A percentile compares a stretch with the other conserved stretches of the same genome.
Evolutionary conservation across 2,329 filamentous ascomycete species (phyloP).

Genomic region (Simplicillium sp.): DNA sequence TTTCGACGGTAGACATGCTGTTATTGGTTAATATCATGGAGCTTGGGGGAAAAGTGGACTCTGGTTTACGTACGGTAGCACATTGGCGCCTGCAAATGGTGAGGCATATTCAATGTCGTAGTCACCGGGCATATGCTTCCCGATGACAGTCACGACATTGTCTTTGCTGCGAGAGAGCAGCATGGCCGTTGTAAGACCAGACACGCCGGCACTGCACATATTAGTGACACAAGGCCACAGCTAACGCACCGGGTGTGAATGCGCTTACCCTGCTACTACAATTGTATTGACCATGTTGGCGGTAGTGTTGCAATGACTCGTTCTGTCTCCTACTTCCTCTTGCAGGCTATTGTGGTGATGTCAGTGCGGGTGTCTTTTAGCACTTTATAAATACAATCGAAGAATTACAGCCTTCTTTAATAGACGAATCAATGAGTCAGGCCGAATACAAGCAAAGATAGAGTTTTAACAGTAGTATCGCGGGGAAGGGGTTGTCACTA

Average conservation of each 20-base stretch:
- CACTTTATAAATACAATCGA: too few relatives aligned
- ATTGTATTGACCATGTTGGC: background rate
- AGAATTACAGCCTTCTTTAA: too few relatives aligned
- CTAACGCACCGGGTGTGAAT: too few relatives aligned
- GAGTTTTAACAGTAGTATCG: too few relatives aligned
- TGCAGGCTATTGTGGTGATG: background rate
- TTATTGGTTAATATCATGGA: too few relatives aligned
- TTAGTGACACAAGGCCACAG: background rate
- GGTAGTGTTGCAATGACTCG: background rate
- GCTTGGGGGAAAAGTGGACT: too few relatives aligned
- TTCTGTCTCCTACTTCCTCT: background rate
- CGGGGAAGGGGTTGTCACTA: too few relatives aligned
- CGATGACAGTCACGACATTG: conserved; percentile 56
- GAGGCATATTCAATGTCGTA: conserved; percentile 87
- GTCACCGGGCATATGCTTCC: conserved; percentile 90
- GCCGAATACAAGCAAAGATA: too few relatives aligned
- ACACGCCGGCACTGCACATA: conserved; percentile 34
- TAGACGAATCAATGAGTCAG: too few relatives aligned
- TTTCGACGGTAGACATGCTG: conserved; percentile 33
- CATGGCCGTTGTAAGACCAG: conserved; percentile 40
- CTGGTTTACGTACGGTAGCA: conserved; percentile 48
- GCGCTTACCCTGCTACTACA: background rate
- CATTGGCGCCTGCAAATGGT: conserved; percentile 81
- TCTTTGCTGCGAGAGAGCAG: conserved; percentile 33
- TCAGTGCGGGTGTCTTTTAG: too few relatives aligned